These are phyloP conservation scores for Pseudogymnoascus sp. DNA, from an alignment of 2,329 filamentous ascomycete species.

Conservation along the genomic window DNA sequence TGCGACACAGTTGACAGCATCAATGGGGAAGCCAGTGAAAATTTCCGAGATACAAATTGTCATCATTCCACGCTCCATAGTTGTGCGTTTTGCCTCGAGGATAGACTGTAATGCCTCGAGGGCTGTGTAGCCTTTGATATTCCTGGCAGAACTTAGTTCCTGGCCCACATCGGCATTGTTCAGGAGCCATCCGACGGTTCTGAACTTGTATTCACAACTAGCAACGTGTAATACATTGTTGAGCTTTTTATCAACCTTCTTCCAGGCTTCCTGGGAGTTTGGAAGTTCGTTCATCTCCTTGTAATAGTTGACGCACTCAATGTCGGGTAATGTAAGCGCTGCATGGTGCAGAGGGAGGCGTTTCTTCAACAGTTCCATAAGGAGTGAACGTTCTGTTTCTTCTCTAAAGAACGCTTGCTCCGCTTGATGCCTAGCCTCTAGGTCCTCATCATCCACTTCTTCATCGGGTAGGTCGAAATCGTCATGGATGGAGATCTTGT, in stretches of 20 bases:
- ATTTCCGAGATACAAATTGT: not conserved
- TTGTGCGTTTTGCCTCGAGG: slow-evolving; percentile 26
- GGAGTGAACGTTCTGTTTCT: slow-evolving; percentile 6
- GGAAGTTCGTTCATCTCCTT: not conserved
- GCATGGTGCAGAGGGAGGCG: slow-evolving; percentile 15
- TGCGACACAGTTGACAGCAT: slow-evolving; percentile 24
- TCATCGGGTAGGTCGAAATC: slow-evolving; percentile 19
- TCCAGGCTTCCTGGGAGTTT: slow-evolving; percentile 10
- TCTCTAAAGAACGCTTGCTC: not conserved
- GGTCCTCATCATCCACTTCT: slow-evolving; percentile 10
- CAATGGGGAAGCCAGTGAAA: slow-evolving; percentile 21
- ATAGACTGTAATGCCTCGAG: slow-evolving; percentile 25
- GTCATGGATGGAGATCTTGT: slow-evolving; percentile 12
- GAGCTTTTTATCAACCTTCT: slow-evolving; percentile 9
- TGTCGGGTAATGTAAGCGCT: slow-evolving; percentile 12
- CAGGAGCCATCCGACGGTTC: slow-evolving; percentile 23
- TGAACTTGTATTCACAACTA: slow-evolving; percentile 12
- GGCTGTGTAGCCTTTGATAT: slow-evolving; percentile 28
- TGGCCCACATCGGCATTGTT: slow-evolving; percentile 15
- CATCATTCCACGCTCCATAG: not conserved
- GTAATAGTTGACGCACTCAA: slow-evolving; percentile 15
- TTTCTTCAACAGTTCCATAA: slow-evolving; percentile 13
- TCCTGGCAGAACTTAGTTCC: slow-evolving; percentile 18
- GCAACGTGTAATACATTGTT: slow-evolving; percentile 18
- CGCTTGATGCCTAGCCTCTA: not conserved